Evolutionary conservation across 371 early-diverging fungal species (phyloP).

Genomic region (Dinochytrium kinnereticum): DNA sequence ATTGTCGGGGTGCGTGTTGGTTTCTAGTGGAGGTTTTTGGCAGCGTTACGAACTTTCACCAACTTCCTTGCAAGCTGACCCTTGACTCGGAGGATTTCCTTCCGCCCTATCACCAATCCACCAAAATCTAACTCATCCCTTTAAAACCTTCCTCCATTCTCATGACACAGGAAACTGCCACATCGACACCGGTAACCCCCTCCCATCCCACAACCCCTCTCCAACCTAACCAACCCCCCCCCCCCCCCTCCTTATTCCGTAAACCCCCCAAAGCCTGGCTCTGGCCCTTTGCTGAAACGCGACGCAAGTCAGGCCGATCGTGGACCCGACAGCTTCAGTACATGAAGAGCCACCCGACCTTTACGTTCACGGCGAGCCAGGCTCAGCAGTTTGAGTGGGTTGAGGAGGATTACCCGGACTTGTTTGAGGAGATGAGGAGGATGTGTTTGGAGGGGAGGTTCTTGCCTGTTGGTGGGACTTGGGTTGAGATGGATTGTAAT

Average conservation of each 20-base stretch:
- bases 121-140: too few species aligned
- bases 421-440: slow-evolving; percentile 78
- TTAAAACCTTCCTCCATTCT: too few species aligned
- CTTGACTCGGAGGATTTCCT: too few species aligned
- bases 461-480: slow-evolving; percentile 94
- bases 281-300: slow-evolving; percentile 96
- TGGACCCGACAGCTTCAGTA: slow-evolving; percentile 73
- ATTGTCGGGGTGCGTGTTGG: too few species aligned
- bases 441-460: slow-evolving; percentile 79
- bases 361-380: slow-evolving; percentile 90
- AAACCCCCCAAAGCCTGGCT: slow-evolving; percentile 52
- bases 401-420: slow-evolving; percentile 75
- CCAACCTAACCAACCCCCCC: not conserved
- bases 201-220: not conserved
- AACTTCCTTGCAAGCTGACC: too few species aligned
- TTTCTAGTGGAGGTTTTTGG: too few species aligned
- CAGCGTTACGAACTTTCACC: too few species aligned
- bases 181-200: slow-evolving; percentile 65
- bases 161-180: slow-evolving; percentile 90
- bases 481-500: slow-evolving; percentile 99
- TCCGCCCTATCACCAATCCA: too few species aligned
- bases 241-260: not conserved
- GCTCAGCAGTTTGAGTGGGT: slow-evolving; percentile 97
- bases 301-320: slow-evolving; percentile 88
- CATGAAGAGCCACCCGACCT: slow-evolving; percentile 73